phyloP scores from a whole-genome alignment of 805 yeast species.

The Yarrowia hollandica region DNA sequence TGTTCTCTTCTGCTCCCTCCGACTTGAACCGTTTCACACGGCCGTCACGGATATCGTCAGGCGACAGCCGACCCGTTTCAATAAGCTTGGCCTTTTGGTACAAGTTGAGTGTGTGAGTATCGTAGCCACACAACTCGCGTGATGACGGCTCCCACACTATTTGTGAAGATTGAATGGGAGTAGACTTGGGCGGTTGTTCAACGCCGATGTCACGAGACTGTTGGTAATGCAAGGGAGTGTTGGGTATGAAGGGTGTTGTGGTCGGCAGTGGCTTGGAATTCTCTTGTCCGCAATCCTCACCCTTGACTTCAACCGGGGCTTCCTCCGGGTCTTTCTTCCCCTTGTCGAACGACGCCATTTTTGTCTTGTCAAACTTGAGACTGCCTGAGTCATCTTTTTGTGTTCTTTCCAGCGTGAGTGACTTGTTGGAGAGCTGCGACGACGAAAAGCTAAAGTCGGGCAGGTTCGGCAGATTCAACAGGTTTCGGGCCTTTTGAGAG shows the following conservation, averaged over 20 bases:
- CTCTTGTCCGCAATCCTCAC: no score
- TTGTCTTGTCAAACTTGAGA: background rate
- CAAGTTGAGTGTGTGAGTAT: slow-evolving; percentile 1
- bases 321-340: no score
- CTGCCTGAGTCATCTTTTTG: background rate
- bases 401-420: no score
- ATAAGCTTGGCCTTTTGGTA: slow-evolving; percentile 12
- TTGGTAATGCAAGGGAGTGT: no score
- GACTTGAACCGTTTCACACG: slow-evolving; percentile 7
- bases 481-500: background rate
- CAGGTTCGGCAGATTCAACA: background rate
- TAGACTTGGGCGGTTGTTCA: no score
- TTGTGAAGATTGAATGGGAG: background rate
- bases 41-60: background rate
- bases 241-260: no score
- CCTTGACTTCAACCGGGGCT: no score
- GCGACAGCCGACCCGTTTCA: background rate
- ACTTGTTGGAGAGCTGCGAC: background rate
- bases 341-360: background rate
- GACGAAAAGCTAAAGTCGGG: slow-evolving; percentile 1
- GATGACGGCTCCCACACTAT: slow-evolving; percentile 15
- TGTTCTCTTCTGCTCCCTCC: background rate
- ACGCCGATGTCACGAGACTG: no score
- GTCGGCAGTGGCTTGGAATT: no score
- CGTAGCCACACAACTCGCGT: slow-evolving; percentile 5